phyloP scores from a whole-genome alignment of 2,329 filamentous ascomycete genomes.

The Mycosphaerella sp. region DNA sequence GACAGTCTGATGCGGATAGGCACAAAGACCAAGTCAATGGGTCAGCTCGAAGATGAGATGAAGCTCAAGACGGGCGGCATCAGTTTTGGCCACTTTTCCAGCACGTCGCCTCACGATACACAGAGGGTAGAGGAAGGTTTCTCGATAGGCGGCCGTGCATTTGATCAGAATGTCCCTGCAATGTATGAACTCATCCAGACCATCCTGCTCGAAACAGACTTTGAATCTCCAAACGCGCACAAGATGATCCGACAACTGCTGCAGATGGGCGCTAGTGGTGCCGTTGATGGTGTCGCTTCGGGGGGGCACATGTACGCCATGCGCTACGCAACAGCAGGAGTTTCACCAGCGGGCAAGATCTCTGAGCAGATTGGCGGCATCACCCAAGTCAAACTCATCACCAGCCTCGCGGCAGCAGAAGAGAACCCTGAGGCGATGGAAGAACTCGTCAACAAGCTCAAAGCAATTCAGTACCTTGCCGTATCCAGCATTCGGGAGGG shows the following conservation, averaged over 20 bases:
- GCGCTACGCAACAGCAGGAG: slow-evolving; percentile 71
- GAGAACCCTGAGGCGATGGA: slow-evolving; percentile 65
- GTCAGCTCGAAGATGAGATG: slow-evolving; percentile 90
- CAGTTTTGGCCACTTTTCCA: slow-evolving; percentile 75
- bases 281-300: slow-evolving; percentile 85
- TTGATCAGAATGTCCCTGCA: slow-evolving; percentile 81
- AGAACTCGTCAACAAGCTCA: slow-evolving; percentile 58
- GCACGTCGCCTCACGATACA: slow-evolving; percentile 68
- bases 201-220: slow-evolving; percentile 80
- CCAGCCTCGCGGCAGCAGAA: slow-evolving; percentile 69
- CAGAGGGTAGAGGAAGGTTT: slow-evolving; percentile 71
- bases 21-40: slow-evolving; percentile 81
- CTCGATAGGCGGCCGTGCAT: slow-evolving; percentile 74
- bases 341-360: slow-evolving; percentile 65
- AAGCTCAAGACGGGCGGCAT: slow-evolving; percentile 94
- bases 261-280: slow-evolving; percentile 79
- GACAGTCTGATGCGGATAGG: slow-evolving; percentile 91
- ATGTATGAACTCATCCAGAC: slow-evolving; percentile 84
- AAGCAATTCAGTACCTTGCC: slow-evolving; percentile 73
- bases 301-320: slow-evolving; percentile 84
- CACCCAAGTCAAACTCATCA: slow-evolving; percentile 79
- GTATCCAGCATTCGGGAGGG: slow-evolving; percentile 53
- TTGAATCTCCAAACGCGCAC: slow-evolving; percentile 74
- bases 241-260: slow-evolving; percentile 79
- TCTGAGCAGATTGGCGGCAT: slow-evolving; percentile 86